Base-by-base conservation (phyloP, 2,329 filamentous ascomycete genomes). In the Hypoxylon sp. region DNA sequence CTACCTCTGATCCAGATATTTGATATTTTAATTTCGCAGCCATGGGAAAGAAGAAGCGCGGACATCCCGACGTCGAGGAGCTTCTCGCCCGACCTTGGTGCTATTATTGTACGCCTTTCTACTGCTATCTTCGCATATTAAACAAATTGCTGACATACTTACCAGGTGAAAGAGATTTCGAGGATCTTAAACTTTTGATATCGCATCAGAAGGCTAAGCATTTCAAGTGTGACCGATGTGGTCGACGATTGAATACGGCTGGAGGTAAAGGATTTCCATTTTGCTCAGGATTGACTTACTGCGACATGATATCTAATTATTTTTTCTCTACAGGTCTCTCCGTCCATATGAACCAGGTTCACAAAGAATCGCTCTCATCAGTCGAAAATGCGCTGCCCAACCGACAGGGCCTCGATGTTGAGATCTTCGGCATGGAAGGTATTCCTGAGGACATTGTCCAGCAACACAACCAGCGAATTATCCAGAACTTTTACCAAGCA, bases 191-290 rank as follows among this genome's bases (percentile, higher is more conserved):
- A 85, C 94, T 98, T 74, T 90, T 99, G 71, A 97, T 97, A 74
- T 94, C 93, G 64, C 96, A 99, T 81, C 96, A 98, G 78, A 98
- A 98, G 80, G 94, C 95, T n/a, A 98, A 98, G 82, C 96, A 99
- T 81, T 98, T 97, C 86, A 98, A 97, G 82, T 99, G 96, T 83
- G 93, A 97, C 75, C 86, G 91, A 83, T 99, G 96, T 80, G 91
- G 91, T 59, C 90, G 96, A 72, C 88, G 94, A 73, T 83, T 99
- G 62, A 98, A 97, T 79, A 99, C 96, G 1, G 94, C 94, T 46
- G 96, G 96, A 87, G 96, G 94, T 97, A 81, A 77, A 88, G 79
- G 33, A 47, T 52, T 29, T 19, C 53, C 8, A 48, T 70, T 62
- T 48, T 48, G n/a, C 54, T 13, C 37, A 6, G n/a, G 35, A 37